Evolutionary conservation across 148 eudicot species (phyloP).

Genomic region (Euryodendron excelsum): DNA sequence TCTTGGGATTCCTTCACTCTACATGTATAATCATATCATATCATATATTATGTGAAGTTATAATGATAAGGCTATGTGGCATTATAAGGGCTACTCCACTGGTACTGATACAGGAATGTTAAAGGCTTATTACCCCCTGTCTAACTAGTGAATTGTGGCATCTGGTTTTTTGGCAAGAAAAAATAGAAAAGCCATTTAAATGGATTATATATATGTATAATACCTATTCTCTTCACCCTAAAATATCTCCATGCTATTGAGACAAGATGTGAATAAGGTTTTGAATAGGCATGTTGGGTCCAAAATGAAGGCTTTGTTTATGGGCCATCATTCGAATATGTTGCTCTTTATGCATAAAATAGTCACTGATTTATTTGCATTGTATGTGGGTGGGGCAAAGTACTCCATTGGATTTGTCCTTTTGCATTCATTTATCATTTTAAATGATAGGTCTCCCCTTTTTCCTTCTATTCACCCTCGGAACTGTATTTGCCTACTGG

Average conservation of each 20-base stretch:
- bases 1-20: constrained; percentile 47
- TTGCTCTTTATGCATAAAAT: constrained; percentile 23
- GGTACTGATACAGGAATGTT: constrained; percentile 7
- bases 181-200: no score
- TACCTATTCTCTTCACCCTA: no score
- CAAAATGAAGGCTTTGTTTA: constrained; percentile 30
- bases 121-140: not conserved
- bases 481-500: not conserved
- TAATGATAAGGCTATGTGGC: not conserved
- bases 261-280: constrained; percentile 13
- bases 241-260: not conserved
- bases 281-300: constrained; percentile 17
- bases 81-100: not conserved
- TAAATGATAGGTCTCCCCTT: constrained; percentile 8
- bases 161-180: no score
- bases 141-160: not conserved
- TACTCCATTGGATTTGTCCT: constrained; percentile 17
- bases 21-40: constrained; percentile 9
- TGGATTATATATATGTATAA: not conserved
- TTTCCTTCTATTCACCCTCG: constrained; percentile 1
- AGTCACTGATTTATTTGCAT: constrained; percentile 13
- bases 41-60: constrained; percentile 7
- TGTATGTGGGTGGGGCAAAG: constrained; percentile 26
- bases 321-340: constrained; percentile 18
- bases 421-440: constrained; percentile 16